A percentile compares a stretch with the other conserved stretches of the same genome.
Evolutionary conservation across 2,329 filamentous ascomycete genomes (phyloP).

Genomic region (Parafenestella ontariensis): DNA sequence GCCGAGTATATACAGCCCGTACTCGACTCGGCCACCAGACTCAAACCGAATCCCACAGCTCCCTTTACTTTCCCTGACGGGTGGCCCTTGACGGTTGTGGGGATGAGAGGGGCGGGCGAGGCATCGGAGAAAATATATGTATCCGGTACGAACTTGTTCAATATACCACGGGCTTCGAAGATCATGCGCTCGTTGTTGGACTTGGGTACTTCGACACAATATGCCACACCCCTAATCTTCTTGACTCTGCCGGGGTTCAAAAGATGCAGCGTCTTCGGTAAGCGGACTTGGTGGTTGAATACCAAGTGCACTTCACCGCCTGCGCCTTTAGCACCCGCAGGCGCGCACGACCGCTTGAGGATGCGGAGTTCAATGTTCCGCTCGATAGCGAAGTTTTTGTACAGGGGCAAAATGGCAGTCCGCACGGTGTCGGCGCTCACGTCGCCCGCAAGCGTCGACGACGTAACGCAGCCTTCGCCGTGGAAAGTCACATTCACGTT

Average conservation of each 20-base stretch:
- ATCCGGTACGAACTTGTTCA: slow-evolving; percentile 83
- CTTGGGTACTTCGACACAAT: slow-evolving; percentile 88
- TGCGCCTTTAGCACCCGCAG: slow-evolving; percentile 78
- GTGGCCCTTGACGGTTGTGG: slow-evolving; percentile 74
- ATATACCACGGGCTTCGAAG: slow-evolving; percentile 81
- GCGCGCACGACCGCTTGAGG: slow-evolving; percentile 71
- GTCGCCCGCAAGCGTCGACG: slow-evolving; percentile 81
- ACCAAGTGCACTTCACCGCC: slow-evolving; percentile 92
- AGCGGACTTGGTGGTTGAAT: slow-evolving; percentile 89
- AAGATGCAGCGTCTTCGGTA: slow-evolving; percentile 93
- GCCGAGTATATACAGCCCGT: slow-evolving; percentile 87
- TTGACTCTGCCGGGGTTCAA: slow-evolving; percentile 84
- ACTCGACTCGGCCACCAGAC: slow-evolving; percentile 90
- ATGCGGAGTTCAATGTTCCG: slow-evolving; percentile 86
- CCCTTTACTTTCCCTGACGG: slow-evolving; percentile 62
- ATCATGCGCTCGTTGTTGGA: slow-evolving; percentile 97
- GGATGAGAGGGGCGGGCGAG: slow-evolving; percentile 64
- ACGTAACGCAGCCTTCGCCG: slow-evolving; percentile 91
- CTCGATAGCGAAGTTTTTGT: slow-evolving; percentile 87
- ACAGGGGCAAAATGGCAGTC: slow-evolving; percentile 89
- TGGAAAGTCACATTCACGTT: slow-evolving; percentile 90
- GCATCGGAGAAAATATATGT: slow-evolving; percentile 85
- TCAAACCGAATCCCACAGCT: slow-evolving; percentile 90
- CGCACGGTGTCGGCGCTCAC: slow-evolving; percentile 92
- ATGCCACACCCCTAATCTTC: slow-evolving; percentile 89